phyloP scores from a whole-genome alignment of 306 rosid genomes.

The Luffa aegyptiaca region DNA sequence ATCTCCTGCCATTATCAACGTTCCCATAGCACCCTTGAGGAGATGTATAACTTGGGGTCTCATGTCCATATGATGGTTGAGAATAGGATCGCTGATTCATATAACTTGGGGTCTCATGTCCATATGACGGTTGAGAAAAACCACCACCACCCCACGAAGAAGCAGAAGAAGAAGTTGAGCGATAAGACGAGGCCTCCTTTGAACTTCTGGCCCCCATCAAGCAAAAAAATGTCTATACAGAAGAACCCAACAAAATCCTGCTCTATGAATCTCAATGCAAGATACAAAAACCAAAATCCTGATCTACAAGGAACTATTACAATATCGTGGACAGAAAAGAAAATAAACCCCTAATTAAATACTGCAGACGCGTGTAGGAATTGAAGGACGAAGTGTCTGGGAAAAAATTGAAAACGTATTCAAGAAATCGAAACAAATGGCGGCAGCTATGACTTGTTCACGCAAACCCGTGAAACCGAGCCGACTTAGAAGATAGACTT shows the following conservation, averaged over 20 bases:
- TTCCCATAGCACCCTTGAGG: neutral
- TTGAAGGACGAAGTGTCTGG: neutral
- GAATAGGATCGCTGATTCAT: constrained; percentile 15
- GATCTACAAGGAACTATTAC: neutral
- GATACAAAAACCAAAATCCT: neutral
- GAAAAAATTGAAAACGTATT: neutral
- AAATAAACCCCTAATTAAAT: neutral
- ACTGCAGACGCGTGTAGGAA: neutral
- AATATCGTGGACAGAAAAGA: neutral
- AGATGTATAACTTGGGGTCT: constrained; percentile 15
- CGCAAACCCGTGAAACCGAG: neutral
- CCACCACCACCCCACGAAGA: constrained; percentile 22
- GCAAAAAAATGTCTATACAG: constrained; percentile 13
- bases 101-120: constrained; percentile 16
- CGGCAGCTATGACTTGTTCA: constrained; percentile 4
- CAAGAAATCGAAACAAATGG: neutral
- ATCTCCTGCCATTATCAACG: constrained; percentile 15
- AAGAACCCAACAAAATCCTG: constrained; percentile 1
- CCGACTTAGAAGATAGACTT: constrained; percentile 8
- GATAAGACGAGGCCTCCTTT: constrained; percentile 44
- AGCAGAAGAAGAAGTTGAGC: constrained; percentile 26
- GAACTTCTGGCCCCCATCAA: constrained; percentile 79
- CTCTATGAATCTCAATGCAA: neutral
- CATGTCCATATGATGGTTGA: constrained; percentile 19
- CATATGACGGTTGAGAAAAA: constrained; percentile 22